Base-by-base conservation (phyloP, 495 filamentous ascomycete genomes). In the Lophiostoma macrostomum region DNA sequence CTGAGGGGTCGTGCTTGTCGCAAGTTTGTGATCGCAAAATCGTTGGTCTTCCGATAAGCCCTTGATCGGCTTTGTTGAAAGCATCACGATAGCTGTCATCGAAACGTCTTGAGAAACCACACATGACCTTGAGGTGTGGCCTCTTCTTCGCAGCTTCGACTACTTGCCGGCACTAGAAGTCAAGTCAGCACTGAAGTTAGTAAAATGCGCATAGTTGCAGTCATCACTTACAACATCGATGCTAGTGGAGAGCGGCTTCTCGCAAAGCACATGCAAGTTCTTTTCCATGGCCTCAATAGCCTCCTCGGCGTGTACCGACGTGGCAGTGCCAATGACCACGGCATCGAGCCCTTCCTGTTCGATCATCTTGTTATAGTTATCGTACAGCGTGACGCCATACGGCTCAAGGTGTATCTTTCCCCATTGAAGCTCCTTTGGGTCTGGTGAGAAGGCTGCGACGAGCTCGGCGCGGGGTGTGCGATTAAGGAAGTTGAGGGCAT, bases 71-170 rank as follows among this genome's bases (percentile, higher is more conserved):
- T 53, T 77, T 77, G 16, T 56, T 37, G 56, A 66, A 65, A 12
- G 78, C 79, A 40, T 78, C 76, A 2, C 75, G 71, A 65, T 82
- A 82, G 40, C 73, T 76, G 43, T 64, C 71, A 56, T 81, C 78
- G 65, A 82, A 81, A 23, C 79, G 76, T 3, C 78, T 72, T 12
- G 76, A 79, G 69, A 80, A 81, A 5, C 78, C 79, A 52, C 77
- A 80, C 76, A 82, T 79, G 25, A 80, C 74, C 61, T 81, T 80
- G 14, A 80, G 67, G 51, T 77, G 67, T 4, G 76, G 77, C 24
- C 73, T 76, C 25, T 65, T 65, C 38, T 58, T 54, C 8, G 79
- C 79, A 8, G 72, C 76, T 38, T 74, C 71, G 53, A 80, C 65
- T 40, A 82, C 78, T 12, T 56, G 18, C 19, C 20, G 30, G 20